phyloP scores from a whole-genome alignment of 306 rosid genomes.

The Purshia tridentata region DNA sequence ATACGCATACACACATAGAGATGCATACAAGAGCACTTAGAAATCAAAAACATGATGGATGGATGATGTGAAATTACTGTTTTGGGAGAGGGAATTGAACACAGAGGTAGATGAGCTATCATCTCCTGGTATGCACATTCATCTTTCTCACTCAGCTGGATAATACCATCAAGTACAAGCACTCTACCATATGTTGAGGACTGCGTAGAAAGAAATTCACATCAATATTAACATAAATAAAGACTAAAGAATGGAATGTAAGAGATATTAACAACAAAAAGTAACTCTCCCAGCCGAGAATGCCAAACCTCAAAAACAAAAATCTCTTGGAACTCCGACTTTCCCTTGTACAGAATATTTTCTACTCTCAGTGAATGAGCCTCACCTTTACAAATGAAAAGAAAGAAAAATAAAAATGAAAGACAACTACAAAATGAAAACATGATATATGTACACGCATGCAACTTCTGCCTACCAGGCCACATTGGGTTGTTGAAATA shows the following conservation, averaged over 20 bases:
- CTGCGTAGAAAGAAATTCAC: slow-evolving; percentile 42
- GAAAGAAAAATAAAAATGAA: slow-evolving; percentile 11
- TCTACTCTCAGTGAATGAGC: slow-evolving; percentile 85
- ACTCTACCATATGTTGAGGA: slow-evolving; percentile 84
- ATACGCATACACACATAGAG: no score
- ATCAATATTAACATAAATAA: slow-evolving; percentile 15
- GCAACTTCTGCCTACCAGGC: slow-evolving; percentile 62
- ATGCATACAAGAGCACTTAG: neutral
- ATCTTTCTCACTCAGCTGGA: slow-evolving; percentile 93
- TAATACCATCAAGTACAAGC: slow-evolving; percentile 96
- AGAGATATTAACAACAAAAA: slow-evolving; percentile 7
- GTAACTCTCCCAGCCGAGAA: slow-evolving; percentile 29
- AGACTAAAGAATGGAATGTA: neutral
- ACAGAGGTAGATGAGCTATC: slow-evolving; percentile 96
- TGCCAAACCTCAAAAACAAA: slow-evolving; percentile 79
- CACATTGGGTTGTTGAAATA: slow-evolving; percentile 99
- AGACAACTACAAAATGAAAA: neutral
- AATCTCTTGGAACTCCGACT: slow-evolving; percentile 87
- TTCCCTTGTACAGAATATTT: slow-evolving; percentile 60
- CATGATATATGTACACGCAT: neutral
- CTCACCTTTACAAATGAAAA: slow-evolving; percentile 59
- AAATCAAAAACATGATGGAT: slow-evolving; percentile 10
- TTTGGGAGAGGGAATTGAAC: slow-evolving; percentile 84
- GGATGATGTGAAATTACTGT: slow-evolving; percentile 42
- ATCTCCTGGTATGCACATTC: slow-evolving; percentile 99